Evolutionary conservation across 495 filamentous ascomycete species (phyloP).

Genomic region (Penicillium mononematosum): DNA sequence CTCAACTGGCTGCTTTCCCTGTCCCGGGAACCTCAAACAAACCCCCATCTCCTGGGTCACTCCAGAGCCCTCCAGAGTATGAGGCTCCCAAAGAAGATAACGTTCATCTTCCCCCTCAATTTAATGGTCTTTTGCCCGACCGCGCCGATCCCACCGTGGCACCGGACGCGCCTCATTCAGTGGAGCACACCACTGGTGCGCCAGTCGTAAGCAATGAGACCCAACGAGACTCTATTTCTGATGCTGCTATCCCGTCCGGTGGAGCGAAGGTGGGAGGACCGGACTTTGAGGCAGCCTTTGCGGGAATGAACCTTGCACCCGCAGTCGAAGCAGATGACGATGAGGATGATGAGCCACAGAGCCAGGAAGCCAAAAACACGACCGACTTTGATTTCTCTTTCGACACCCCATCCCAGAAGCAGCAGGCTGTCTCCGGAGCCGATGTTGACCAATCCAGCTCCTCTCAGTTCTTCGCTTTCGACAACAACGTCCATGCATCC

Average conservation of each 20-base stretch:
- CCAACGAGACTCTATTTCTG: slow-evolving; percentile 21
- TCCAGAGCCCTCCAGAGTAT: slow-evolving; percentile 66
- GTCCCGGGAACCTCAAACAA: slow-evolving; percentile 31
- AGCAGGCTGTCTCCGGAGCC: slow-evolving; percentile 24
- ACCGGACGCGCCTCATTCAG: slow-evolving; percentile 47
- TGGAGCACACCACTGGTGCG: slow-evolving; percentile 41
- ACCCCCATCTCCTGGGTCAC: slow-evolving; percentile 54
- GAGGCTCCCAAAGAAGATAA: slow-evolving; percentile 41
- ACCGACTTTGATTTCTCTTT: slow-evolving; percentile 72
- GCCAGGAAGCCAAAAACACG: slow-evolving; percentile 41
- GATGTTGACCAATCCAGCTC: slow-evolving; percentile 23
- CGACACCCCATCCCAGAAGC: slow-evolving; percentile 47
- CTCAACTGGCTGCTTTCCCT: slow-evolving; percentile 46
- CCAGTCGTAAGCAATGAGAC: slow-evolving; percentile 44
- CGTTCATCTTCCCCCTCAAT: slow-evolving; percentile 57
- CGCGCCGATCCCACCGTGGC: slow-evolving; percentile 60
- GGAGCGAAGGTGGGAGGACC: slow-evolving; percentile 39
- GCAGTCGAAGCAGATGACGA: slow-evolving; percentile 80
- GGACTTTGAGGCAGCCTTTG: slow-evolving; percentile 91
- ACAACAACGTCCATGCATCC: slow-evolving; percentile 52
- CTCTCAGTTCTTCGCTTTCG: slow-evolving; percentile 46
- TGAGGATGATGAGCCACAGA: slow-evolving; percentile 57
- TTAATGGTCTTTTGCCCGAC: slow-evolving; percentile 61
- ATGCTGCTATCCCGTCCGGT: slow-evolving; percentile 19
- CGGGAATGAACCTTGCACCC: slow-evolving; percentile 61